phyloP scores from a whole-genome alignment of 139 green algal species.

The Volvox africanus region DNA sequence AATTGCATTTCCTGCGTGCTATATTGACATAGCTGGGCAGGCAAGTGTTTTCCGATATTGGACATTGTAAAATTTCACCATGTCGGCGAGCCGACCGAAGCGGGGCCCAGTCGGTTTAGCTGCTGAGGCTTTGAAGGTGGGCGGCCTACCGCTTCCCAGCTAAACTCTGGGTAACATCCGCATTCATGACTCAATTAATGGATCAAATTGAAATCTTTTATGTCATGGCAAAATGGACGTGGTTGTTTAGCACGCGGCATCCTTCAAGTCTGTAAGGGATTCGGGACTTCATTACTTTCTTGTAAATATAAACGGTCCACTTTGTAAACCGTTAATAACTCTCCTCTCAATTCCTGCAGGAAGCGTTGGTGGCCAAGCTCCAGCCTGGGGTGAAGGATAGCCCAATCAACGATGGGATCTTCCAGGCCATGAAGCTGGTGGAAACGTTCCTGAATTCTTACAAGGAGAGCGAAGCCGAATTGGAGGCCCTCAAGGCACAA shows the following conservation, averaged over 20 bases:
- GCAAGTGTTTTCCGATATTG: no score
- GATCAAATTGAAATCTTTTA: background rate
- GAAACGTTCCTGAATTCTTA: background rate
- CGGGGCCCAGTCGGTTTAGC: background rate
- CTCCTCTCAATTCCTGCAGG: background rate
- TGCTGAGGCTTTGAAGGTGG: slow-evolving; percentile 32
- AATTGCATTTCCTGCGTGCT: no score
- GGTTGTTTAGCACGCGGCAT: background rate
- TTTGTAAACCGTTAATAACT: background rate
- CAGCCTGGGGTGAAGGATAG: slow-evolving; percentile 29
- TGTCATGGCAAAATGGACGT: background rate
- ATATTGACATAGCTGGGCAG: no score
- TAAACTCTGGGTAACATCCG: background rate
- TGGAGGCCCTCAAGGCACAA: slow-evolving; percentile 5
- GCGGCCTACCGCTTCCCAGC: background rate
- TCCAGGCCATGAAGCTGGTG: slow-evolving; percentile 14
- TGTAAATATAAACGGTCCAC: background rate
- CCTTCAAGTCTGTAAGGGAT: background rate
- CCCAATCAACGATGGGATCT: slow-evolving; percentile 23
- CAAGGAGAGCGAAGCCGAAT: background rate
- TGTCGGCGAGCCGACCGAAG: background rate
- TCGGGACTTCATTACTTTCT: background rate
- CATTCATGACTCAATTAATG: background rate
- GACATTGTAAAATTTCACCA: background rate
- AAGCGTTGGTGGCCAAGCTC: slow-evolving; percentile 12